phyloP scores from a whole-genome alignment of 164 flowering plant species.

The Liriodendron chinense region DNA sequence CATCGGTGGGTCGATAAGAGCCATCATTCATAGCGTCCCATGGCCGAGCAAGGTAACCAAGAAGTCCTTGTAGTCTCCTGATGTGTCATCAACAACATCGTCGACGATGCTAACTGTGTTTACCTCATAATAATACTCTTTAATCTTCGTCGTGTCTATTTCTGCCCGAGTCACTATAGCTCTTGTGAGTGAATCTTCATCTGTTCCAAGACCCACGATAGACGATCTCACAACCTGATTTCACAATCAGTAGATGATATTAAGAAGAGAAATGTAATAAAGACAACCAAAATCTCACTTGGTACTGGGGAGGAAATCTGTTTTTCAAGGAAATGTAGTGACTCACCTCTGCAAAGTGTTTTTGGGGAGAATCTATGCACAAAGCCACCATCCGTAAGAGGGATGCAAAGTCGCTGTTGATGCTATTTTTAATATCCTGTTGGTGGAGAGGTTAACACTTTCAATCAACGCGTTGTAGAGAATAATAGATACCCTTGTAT shows the following conservation, averaged over 20 bases:
- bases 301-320: too few species aligned
- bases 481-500: too few species aligned
- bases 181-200: conserved; percentile 69
- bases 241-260: too few species aligned
- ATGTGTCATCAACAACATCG: conserved; percentile 65
- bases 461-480: too few species aligned
- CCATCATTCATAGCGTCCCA: not conserved
- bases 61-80: conserved; percentile 70
- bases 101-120: conserved; percentile 49
- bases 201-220: conserved; percentile 60
- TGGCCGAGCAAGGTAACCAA: conserved; percentile 73
- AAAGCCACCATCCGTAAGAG: conserved; percentile 37
- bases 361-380: conserved; percentile 70
- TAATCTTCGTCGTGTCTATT: conserved; percentile 57
- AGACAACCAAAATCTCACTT: not conserved
- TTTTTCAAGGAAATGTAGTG: not conserved
- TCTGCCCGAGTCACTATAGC: conserved; percentile 75
- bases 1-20: too few species aligned
- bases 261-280: too few species aligned
- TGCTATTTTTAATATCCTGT: conserved; percentile 53
- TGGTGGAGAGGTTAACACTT: not conserved
- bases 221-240: conserved; percentile 55
- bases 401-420: conserved; percentile 41
- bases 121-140: conserved; percentile 38
- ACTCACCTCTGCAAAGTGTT: conserved; percentile 72